Base-by-base conservation (phyloP, 176 grass and related monocot genomes). In the Areca catechu region DNA sequence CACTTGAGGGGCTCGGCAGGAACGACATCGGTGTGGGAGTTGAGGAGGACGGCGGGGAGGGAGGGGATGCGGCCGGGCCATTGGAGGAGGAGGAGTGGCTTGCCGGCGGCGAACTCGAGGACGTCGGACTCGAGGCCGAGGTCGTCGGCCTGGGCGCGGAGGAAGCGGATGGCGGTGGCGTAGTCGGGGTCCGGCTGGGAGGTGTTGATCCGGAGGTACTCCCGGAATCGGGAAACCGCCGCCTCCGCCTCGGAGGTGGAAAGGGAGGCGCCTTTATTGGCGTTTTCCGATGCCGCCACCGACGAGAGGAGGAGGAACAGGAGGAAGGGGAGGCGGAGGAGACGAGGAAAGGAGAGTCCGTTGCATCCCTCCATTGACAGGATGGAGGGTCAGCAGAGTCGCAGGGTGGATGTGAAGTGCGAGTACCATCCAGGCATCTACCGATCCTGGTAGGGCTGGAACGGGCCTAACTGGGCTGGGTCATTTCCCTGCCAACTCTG, bases 11-110 rank as follows among this genome's bases (percentile, higher is more conserved):
- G 75, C 57, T 97, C 93, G 19, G 78, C 79, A 22, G 93, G 87
- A 20, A 97, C 93, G 58, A 97, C 93, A 60, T 97, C 93, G 27
- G 93, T 97, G 70, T 97, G 93, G 29, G 87, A 97, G 75, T 92
- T 97, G 69, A 97, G 74, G 21, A 97, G 88, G 18, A 97, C 12
- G 1, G 81, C 88, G 19, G 83, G 83, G 56, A 91, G 80, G 30
- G 80, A 72, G 47, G 72, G 70, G 60, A 56, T 53, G 54, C 68
- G 76, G 12, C 93, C 93, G 16, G 83, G 65, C 93, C 93, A 97
- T 65, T 66, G 82, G 65, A 97, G 77, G 57, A 97, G 55, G 48
- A 97, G 65, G 47, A 91, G 72, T 5, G 93, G 87, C 69, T 97
- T 97, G 4, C 87, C 93, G 16, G 75, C 25, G 53, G 20, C 72